Conservation (phyloP, 106 monocot genomes). For the Alisma plantagoaquatica region DNA sequence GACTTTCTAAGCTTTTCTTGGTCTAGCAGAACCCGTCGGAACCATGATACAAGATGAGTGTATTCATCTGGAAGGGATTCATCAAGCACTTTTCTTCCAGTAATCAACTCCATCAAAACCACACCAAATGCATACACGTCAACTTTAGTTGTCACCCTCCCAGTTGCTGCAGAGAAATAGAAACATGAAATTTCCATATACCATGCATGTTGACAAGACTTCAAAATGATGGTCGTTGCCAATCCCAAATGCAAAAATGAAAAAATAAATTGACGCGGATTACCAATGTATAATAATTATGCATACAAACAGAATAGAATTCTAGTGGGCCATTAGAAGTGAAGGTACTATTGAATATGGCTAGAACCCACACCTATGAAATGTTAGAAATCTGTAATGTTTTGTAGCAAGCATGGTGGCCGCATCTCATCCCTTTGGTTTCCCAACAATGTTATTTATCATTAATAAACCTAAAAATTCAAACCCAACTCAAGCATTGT, state of each 20-base stretch:
- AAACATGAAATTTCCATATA: too few species aligned
- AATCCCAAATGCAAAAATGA: too few species aligned
- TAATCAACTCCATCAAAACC: conserved; percentile 79
- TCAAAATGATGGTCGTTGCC: too few species aligned
- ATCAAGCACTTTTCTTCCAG: conserved; percentile 69
- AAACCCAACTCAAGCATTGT: too few species aligned
- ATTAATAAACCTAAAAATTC: too few species aligned
- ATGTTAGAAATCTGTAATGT: too few species aligned
- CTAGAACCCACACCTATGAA: too few species aligned
- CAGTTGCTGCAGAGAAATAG: conserved; percentile 48
- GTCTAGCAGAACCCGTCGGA: conserved; percentile 41
- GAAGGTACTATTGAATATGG: too few species aligned
- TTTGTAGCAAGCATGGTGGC: too few species aligned
- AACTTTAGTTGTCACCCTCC: conserved; percentile 75
- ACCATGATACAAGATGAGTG: conserved; percentile 45
- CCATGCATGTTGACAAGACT: too few species aligned
- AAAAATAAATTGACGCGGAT: background rate
- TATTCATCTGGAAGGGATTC: conserved; percentile 54
- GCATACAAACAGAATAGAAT: background rate
- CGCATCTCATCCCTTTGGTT: too few species aligned
- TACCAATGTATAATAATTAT: background rate
- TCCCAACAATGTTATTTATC: too few species aligned
- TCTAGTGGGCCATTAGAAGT: background rate
- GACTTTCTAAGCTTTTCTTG: conserved; percentile 27
- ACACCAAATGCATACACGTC: conserved; percentile 94